Conservation (phyloP, 257 asterid species). For the Solanum paucissectum region DNA sequence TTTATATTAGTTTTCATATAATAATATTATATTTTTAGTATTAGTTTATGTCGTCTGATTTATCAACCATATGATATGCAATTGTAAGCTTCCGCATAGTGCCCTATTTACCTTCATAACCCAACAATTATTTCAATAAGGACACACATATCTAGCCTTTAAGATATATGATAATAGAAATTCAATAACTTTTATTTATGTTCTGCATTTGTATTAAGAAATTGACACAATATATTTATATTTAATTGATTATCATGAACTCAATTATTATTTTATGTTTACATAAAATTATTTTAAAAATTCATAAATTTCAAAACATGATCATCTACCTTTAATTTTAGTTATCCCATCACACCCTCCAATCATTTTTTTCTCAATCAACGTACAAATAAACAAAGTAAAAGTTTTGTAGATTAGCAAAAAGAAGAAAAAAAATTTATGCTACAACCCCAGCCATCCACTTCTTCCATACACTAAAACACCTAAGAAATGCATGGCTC, state of each 20-base stretch:
- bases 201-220: background rate
- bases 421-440: background rate
- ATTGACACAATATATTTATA: no score
- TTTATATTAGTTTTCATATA: no score
- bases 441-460: background rate
- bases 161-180: background rate
- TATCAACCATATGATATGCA: no score
- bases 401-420: background rate
- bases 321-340: background rate
- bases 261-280: no score
- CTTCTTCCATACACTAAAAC: background rate
- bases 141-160: background rate
- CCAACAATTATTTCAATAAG: background rate
- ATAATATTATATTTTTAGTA: no score
- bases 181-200: no score
- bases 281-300: no score
- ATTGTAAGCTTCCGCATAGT: no score
- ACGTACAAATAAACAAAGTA: background rate
- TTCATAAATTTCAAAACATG: background rate
- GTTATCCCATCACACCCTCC: background rate
- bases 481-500: slow-evolving; percentile 6
- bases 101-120: no score
- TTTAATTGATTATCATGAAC: no score
- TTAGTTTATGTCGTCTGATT: no score
- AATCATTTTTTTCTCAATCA: background rate